Evolutionary conservation across 2,329 filamentous ascomycete species (phyloP).

Genomic region (Elsinoe batatas): DNA sequence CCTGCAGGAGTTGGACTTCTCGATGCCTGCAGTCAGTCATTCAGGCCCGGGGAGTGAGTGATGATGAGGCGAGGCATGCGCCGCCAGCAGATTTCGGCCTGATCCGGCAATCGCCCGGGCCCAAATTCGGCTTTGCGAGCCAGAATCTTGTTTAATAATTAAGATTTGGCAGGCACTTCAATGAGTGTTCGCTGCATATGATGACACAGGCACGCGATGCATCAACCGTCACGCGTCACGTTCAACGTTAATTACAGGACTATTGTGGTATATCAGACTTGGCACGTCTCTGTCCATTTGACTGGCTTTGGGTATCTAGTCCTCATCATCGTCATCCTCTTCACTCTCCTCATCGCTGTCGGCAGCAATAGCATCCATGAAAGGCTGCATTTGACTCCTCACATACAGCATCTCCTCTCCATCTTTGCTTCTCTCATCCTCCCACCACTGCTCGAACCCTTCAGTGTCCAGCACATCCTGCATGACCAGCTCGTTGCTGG

Average conservation of each 20-base stretch:
- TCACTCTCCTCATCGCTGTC: slow-evolving; percentile 60
- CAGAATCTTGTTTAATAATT: slow-evolving; percentile 1
- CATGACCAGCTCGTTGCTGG: slow-evolving; percentile 77
- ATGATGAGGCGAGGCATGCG: slow-evolving; percentile 13
- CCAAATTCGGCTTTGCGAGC: background rate
- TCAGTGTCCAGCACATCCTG: slow-evolving; percentile 82
- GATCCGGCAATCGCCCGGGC: slow-evolving; percentile 1
- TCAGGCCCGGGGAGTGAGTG: slow-evolving; percentile 6
- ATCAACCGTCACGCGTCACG: slow-evolving; percentile 1
- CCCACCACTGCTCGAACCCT: slow-evolving; percentile 83
- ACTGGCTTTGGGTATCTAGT: slow-evolving; percentile 17
- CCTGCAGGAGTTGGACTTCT: background rate
- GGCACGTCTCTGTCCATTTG: background rate
- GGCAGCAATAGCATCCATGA: slow-evolving; percentile 71
- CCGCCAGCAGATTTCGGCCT: slow-evolving; percentile 6
- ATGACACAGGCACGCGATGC: slow-evolving; percentile 6
- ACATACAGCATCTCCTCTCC: slow-evolving; percentile 61
- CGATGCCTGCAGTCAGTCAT: slow-evolving; percentile 1
- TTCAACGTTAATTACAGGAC: background rate
- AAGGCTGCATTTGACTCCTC: slow-evolving; percentile 60
- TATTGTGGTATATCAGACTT: background rate
- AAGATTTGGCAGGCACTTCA: background rate
- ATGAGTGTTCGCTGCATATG: background rate
- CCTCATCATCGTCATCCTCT: slow-evolving; percentile 46
- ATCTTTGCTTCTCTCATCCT: slow-evolving; percentile 57